phyloP scores from a whole-genome alignment of 495 filamentous ascomycete genomes.

The Hypomontagnella submonticulosa region DNA sequence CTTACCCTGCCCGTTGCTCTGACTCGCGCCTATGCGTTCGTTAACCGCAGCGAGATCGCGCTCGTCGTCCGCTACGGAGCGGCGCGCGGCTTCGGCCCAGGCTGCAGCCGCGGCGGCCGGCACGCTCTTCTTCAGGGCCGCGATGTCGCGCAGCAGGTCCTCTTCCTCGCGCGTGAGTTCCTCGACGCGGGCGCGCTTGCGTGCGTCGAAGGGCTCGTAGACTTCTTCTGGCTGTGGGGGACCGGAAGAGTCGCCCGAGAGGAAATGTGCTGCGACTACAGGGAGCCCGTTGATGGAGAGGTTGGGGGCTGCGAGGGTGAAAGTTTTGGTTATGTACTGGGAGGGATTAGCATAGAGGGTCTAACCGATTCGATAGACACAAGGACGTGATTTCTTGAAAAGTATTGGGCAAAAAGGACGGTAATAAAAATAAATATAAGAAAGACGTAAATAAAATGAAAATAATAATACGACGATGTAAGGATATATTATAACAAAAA shows the following conservation, averaged over 20 bases:
- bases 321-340: conserved; percentile 80
- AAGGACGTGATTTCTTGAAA: too few relatives aligned
- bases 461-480: conserved; percentile 48
- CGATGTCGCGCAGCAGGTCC: conserved; percentile 76
- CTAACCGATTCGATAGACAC: not conserved
- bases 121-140: conserved; percentile 74
- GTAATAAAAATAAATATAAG: conserved; percentile 3
- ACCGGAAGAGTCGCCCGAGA: conserved; percentile 49
- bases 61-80: conserved; percentile 59
- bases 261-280: conserved; percentile 59
- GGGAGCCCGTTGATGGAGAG: conserved; percentile 84
- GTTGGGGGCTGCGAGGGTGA: conserved; percentile 73
- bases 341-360: conserved; percentile 19
- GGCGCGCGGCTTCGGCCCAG: conserved; percentile 63
- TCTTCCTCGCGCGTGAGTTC: conserved; percentile 77
- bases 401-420: too few relatives aligned
- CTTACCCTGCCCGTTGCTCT: conserved; percentile 39
- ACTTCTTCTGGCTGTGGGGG: conserved; percentile 60
- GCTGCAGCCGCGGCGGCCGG: conserved; percentile 67
- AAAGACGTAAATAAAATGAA: conserved; percentile 1
- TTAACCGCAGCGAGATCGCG: conserved; percentile 54
- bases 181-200: conserved; percentile 73
- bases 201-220: conserved; percentile 81
- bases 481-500: conserved; percentile 54
- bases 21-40: conserved; percentile 31